These are phyloP conservation scores for Daldinia grandis DNA, from an alignment of 495 filamentous ascomycete genomes.

Conservation along the genomic window DNA sequence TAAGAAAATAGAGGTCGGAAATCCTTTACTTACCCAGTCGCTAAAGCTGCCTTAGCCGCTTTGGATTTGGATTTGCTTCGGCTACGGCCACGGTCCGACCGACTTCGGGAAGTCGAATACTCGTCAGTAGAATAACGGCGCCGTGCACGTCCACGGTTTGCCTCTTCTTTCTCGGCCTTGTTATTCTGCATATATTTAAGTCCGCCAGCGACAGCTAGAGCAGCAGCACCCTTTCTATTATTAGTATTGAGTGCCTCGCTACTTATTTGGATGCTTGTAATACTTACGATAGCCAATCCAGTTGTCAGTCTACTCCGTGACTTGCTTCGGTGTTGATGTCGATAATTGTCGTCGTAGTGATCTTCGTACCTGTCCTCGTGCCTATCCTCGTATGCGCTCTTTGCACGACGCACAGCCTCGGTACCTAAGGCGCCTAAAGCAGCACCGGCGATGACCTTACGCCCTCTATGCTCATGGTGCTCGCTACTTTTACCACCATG, in stretches of 20 bases:
- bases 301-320: slow-evolving; percentile 63
- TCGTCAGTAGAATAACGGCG: slow-evolving; percentile 59
- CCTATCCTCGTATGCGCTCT: slow-evolving; percentile 74
- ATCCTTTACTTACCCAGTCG: slow-evolving; percentile 63
- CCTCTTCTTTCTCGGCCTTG: slow-evolving; percentile 69
- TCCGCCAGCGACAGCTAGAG: slow-evolving; percentile 76
- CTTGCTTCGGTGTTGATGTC: slow-evolving; percentile 44
- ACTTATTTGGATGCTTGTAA: neutral
- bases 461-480: slow-evolving; percentile 66
- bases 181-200: slow-evolving; percentile 78
- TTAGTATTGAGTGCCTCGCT: slow-evolving; percentile 9
- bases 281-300: slow-evolving; percentile 73
- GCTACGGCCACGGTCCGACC: slow-evolving; percentile 51
- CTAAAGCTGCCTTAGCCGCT: slow-evolving; percentile 79
- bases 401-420: slow-evolving; percentile 75
- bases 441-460: slow-evolving; percentile 80
- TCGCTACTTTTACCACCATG: slow-evolving; percentile 70
- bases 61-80: slow-evolving; percentile 70
- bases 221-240: slow-evolving; percentile 63
- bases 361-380: slow-evolving; percentile 58
- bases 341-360: slow-evolving; percentile 46
- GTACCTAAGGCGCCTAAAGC: slow-evolving; percentile 84
- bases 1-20: neutral
- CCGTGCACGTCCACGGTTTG: slow-evolving; percentile 73
- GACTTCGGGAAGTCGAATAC: slow-evolving; percentile 46